Conservation (phyloP, 78 protist species). For the Tieghemostelium lacteum region DNA sequence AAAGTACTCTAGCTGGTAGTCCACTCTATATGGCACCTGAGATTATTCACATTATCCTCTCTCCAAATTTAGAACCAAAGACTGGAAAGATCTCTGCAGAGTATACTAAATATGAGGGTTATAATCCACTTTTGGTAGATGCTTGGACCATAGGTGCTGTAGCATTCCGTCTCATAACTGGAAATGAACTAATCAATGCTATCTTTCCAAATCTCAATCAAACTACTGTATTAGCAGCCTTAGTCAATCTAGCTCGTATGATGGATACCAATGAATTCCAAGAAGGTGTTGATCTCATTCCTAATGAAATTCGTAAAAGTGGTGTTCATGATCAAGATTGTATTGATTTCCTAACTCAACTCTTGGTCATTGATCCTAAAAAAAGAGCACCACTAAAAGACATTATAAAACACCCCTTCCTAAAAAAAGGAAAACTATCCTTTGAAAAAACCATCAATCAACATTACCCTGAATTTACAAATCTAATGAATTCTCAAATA, state of each 20-base stretch:
- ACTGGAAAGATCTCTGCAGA: conserved; percentile 44
- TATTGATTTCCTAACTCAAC: not conserved
- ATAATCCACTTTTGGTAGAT: conserved; percentile 54
- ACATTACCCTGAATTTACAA: not conserved
- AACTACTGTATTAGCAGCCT: conserved; percentile 50
- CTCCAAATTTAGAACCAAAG: conserved; percentile 48
- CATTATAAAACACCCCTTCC: conserved; percentile 52
- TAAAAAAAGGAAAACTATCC: conserved; percentile 9
- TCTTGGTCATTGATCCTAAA: conserved; percentile 35
- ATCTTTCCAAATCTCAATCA: conserved; percentile 50
- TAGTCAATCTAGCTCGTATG: conserved; percentile 50
- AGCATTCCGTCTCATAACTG: conserved; percentile 43
- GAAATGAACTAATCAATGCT: conserved; percentile 33
- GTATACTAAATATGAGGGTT: conserved; percentile 28
- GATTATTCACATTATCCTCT: conserved; percentile 36
- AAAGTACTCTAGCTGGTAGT: conserved; percentile 60
- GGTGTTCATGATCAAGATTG: conserved; percentile 22
- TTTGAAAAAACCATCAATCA: conserved; percentile 15
- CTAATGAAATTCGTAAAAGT: conserved; percentile 28
- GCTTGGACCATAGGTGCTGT: conserved; percentile 69
- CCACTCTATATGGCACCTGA: conserved; percentile 77
- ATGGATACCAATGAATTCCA: conserved; percentile 55
- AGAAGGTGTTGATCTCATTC: conserved; percentile 39
- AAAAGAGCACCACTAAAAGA: conserved; percentile 27
- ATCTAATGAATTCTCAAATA: not conserved